A percentile compares a stretch with the other conserved stretches of the same genome.
Conservation (phyloP, 768 basidiomycete genomes). For the Neoboletus magnificus region DNA sequence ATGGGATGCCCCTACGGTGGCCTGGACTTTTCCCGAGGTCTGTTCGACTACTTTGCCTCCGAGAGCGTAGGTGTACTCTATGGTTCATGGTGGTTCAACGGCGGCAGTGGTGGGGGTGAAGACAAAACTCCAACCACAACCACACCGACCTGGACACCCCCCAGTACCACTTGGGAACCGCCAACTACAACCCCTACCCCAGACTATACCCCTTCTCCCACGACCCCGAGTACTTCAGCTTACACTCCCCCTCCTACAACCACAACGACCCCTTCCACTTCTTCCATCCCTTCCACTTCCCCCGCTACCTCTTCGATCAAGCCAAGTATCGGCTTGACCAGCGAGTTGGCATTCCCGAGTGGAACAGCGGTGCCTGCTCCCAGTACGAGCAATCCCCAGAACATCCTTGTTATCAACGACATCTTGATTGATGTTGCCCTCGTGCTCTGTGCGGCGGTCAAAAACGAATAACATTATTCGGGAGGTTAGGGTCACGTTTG, state of each 20-base stretch:
- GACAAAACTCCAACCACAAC: neutral
- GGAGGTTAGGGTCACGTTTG: neutral
- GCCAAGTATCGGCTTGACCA: slow-evolving; percentile 17
- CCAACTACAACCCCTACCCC: slow-evolving; percentile 24
- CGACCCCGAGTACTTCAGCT: slow-evolving; percentile 21
- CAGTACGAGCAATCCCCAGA: slow-evolving; percentile 30
- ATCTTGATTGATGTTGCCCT: slow-evolving; percentile 36
- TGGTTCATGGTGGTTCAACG: slow-evolving; percentile 58
- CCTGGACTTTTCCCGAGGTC: slow-evolving; percentile 64
- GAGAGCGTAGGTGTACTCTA: slow-evolving; percentile 51
- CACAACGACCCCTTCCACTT: slow-evolving; percentile 13
- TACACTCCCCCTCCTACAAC: slow-evolving; percentile 19
- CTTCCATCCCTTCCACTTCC: slow-evolving; percentile 21
- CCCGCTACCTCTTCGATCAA: slow-evolving; percentile 19
- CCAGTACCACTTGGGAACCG: slow-evolving; percentile 18
- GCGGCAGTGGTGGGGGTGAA: slow-evolving; percentile 32
- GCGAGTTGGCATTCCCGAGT: slow-evolving; percentile 26
- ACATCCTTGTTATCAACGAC: slow-evolving; percentile 33
- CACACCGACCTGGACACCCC: slow-evolving; percentile 11
- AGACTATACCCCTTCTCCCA: slow-evolving; percentile 18
- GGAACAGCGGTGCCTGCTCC: slow-evolving; percentile 31
- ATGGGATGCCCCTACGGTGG: slow-evolving; percentile 62
- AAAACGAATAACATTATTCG: neutral
- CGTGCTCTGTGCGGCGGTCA: slow-evolving; percentile 5
- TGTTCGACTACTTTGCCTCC: slow-evolving; percentile 61